Evolutionary conservation across 371 early-diverging fungal species (phyloP), one percentile per base, ranked within the genome.

Genomic region (Mucor sp.): DNA sequence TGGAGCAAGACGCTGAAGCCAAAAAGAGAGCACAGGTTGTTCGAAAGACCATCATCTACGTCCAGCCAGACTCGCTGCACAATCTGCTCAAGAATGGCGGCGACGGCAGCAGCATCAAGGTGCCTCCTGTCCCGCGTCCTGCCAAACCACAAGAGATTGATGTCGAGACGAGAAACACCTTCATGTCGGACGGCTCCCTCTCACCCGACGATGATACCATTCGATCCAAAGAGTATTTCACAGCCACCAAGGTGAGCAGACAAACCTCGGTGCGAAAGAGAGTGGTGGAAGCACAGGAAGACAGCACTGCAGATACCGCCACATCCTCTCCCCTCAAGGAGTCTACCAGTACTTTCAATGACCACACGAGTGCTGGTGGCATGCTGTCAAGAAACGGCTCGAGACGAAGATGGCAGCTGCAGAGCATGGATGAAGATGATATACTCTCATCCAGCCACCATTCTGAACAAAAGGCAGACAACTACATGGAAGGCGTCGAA

Each of bases 21-120:
- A 62, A 55, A 17, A 68, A 71, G 37, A 32, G 71, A 33, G 67
- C 72, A 30, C 67, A 72, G 55, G 80, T 72, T 32, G 71, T 84
- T 11, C 75, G 84, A 23, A 74, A 76, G 7, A 84, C 80, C 1
- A 81, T 84, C 61, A 84, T 84, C 55, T 84, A 84, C 53, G 81
- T 82, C 1, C 77, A 76, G 23, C 83, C 84, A 1, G 76, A 84
- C 60, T 75, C 80, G 3, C 35, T 76, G 1, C 64, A 68, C 58
- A 44, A 65, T 43, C 25, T 65, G 4, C 32, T 72, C 4, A 72
- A 72, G 19, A 53, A 67, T 23, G 65, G 60, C 30, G 67, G 60
- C 3, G 19, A 32, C 23, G 55, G 63, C 0, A 56, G 32, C 27
- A 66, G 28, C 6, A 21, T 21, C n/a, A 43, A 63, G 9, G 35